These are phyloP conservation scores for Penicillium sp. DNA, from an alignment of 2,329 filamentous ascomycete species.

Conservation along the genomic window DNA sequence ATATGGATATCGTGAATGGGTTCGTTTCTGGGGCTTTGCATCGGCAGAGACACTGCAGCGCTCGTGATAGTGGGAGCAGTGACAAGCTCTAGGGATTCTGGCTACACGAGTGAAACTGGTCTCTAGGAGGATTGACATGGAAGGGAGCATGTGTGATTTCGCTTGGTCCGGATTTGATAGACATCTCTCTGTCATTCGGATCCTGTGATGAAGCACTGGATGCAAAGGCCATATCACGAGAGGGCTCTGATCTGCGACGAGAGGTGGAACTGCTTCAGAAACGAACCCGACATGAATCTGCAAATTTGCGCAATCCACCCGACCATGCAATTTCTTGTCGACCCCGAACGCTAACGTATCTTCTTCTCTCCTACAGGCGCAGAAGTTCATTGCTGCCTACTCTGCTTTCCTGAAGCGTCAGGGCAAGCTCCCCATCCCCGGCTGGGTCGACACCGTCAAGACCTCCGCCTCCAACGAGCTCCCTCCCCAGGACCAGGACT, in stretches of 20 bases:
- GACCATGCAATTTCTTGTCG: slow-evolving; percentile 7
- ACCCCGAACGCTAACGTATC: slow-evolving; percentile 16
- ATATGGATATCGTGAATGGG: slow-evolving; percentile 14
- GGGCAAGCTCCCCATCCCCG: slow-evolving; percentile 65
- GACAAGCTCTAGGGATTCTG: slow-evolving; percentile 1
- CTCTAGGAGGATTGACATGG: background rate
- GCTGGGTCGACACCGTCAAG: slow-evolving; percentile 97
- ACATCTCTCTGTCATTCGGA: background rate
- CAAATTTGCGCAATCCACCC: slow-evolving; percentile 15
- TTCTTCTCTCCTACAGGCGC: slow-evolving; percentile 45
- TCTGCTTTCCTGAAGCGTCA: slow-evolving; percentile 66
- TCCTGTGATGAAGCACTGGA: background rate
- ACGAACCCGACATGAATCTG: slow-evolving; percentile 19
- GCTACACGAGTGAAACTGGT: background rate
- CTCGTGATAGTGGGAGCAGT: slow-evolving; percentile 5
- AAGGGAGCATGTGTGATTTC: background rate
- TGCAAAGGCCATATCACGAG: background rate
- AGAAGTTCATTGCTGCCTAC: slow-evolving; percentile 65
- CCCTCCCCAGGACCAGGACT: slow-evolving; percentile 96
- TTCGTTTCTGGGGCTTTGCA: slow-evolving; percentile 19
- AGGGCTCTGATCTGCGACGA: slow-evolving; percentile 11
- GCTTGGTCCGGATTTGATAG: background rate
- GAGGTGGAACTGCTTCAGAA: slow-evolving; percentile 14
- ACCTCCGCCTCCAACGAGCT: slow-evolving; percentile 95
- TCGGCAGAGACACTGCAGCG: background rate